Evolutionary conservation across 441 rosid genomes (phyloP).

Genomic region (Corymbia citriodora): DNA sequence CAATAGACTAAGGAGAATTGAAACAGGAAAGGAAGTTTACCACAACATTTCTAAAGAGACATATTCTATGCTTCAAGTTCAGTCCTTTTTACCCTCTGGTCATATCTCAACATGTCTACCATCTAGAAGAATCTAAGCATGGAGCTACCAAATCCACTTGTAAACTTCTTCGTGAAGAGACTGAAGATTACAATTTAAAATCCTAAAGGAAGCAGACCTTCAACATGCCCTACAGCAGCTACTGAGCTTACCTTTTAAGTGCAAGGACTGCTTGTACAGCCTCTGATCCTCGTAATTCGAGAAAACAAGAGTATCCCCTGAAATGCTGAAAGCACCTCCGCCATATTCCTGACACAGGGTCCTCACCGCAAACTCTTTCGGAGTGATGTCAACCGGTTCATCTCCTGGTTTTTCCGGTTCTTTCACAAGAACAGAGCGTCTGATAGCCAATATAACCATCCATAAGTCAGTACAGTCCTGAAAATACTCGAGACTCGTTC

Average conservation of each 20-base stretch:
- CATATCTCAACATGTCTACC: neutral
- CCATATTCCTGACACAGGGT: conserved; percentile 86
- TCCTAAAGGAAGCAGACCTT: neutral
- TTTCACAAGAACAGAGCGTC: conserved; percentile 71
- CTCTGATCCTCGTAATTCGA: conserved; percentile 89
- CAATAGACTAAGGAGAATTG: neutral
- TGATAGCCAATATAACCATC: conserved; percentile 6
- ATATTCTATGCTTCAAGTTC: neutral
- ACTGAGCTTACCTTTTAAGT: conserved; percentile 28
- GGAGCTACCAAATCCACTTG: neutral
- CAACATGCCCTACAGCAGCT: neutral
- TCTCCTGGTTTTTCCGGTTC: conserved; percentile 50
- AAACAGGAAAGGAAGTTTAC: neutral
- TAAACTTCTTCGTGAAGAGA: neutral
- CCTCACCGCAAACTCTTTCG: conserved; percentile 72
- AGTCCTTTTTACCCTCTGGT: neutral
- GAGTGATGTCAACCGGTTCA: conserved; percentile 62
- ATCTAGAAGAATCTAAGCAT: neutral
- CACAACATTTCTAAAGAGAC: neutral
- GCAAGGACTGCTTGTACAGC: conserved; percentile 55
- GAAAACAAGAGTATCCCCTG: conserved; percentile 55
- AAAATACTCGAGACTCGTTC: neutral
- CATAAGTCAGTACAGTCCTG: neutral
- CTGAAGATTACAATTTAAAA: neutral
- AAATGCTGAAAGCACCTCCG: conserved; percentile 78